Evolutionary conservation across 2,329 filamentous ascomycete species (phyloP).

Genomic region (Fusarium zealandicum): DNA sequence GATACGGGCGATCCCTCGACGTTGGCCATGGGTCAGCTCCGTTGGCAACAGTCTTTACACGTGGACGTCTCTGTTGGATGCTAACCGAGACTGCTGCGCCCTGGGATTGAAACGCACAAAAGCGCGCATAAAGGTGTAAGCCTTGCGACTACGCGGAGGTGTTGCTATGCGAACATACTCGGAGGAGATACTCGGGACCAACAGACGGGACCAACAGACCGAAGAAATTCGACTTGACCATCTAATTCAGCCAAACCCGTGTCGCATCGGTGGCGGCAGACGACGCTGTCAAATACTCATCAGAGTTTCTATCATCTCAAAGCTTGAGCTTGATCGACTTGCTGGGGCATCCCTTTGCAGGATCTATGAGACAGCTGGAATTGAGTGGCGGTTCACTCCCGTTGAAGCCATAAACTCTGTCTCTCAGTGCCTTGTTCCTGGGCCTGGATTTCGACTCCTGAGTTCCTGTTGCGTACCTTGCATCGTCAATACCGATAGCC

Average conservation of each 20-base stretch:
- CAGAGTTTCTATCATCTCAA: conserved; percentile 5
- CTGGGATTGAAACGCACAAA: conserved; percentile 2
- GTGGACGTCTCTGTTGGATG: background rate
- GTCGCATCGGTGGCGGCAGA: conserved; percentile 7
- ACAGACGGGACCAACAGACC: too few species aligned
- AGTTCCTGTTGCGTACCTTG: conserved; percentile 1
- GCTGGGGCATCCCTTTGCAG: background rate
- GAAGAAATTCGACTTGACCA: conserved; percentile 1
- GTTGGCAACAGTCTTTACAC: background rate
- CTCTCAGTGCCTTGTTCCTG: conserved; percentile 25
- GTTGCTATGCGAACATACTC: background rate
- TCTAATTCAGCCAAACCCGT: background rate
- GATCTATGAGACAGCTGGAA: conserved; percentile 13
- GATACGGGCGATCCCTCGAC: conserved; percentile 4
- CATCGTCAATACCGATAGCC: background rate
- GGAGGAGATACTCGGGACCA: background rate
- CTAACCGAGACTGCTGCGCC: background rate
- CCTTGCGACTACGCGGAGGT: conserved; percentile 6
- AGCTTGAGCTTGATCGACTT: conserved; percentile 1
- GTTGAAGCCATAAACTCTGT: conserved; percentile 8
- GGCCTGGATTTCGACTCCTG: background rate
- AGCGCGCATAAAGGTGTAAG: conserved; percentile 15
- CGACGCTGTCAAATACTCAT: conserved; percentile 13
- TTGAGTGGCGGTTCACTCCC: conserved; percentile 28
- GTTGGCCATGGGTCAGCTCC: background rate